Conservation (phyloP, 164 flowering plant species). For the Taxillus chinensis region DNA sequence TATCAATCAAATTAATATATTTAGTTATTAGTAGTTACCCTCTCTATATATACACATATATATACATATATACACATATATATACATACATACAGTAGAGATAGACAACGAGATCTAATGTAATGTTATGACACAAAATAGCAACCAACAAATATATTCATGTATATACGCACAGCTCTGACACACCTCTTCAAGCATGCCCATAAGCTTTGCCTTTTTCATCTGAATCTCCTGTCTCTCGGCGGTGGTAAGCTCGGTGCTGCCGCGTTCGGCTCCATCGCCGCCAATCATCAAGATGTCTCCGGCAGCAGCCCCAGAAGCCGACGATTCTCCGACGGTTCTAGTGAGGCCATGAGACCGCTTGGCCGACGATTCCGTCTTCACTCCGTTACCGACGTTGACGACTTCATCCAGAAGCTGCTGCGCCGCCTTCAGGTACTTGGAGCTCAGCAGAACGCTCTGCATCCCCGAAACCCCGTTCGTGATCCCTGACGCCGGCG, state of each 20-base stretch:
- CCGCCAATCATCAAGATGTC: no score
- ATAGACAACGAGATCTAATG: no score
- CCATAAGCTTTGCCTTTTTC: slow-evolving; percentile 93
- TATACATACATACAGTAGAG: no score
- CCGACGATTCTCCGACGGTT: slow-evolving; percentile 26
- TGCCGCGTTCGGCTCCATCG: slow-evolving; percentile 26
- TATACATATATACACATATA: no score
- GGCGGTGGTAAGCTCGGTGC: slow-evolving; percentile 55
- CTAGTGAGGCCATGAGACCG: slow-evolving; percentile 19
- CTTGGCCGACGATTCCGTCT: slow-evolving; percentile 24
- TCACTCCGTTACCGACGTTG: slow-evolving; percentile 38
- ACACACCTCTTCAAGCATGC: slow-evolving; percentile 93
- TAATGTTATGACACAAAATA: no score
- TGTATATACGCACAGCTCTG: no score
- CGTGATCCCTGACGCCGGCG: slow-evolving; percentile 58
- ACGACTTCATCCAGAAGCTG: slow-evolving; percentile 87
- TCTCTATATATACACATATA: no score
- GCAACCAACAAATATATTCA: no score
- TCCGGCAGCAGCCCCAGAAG: slow-evolving; percentile 6
- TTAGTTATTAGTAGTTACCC: no score
- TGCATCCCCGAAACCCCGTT: slow-evolving; percentile 53
- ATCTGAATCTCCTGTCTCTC: slow-evolving; percentile 94
- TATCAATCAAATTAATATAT: no score
- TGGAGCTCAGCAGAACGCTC: slow-evolving; percentile 69
- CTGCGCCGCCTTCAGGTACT: slow-evolving; percentile 85